Base-by-base conservation (phyloP, 768 basidiomycete genomes). In the Phaffia australis region DNA sequence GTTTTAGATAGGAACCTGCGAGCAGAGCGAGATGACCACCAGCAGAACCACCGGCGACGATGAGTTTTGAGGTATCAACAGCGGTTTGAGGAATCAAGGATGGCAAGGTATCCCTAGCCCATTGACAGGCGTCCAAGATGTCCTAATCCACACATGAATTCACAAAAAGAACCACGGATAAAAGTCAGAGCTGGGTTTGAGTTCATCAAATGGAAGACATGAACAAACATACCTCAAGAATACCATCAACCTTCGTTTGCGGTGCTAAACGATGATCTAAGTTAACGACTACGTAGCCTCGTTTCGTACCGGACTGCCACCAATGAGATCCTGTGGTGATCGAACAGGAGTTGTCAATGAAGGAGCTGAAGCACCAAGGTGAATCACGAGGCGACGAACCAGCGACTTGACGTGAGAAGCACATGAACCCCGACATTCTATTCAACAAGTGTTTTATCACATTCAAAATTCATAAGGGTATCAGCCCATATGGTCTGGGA, bases 11-110 rank as follows among this genome's bases (percentile, higher is more conserved):
- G 4, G 27, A 4, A 6, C 56, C 56, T 6, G 56, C 27, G 27
- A 57, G 56, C 7, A 57, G 23, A 32, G 56, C 56, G 27, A 57
- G 56, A 57, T 57, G 56, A 16, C n/a, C 56, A 19, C 56, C 56
- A 3, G 56, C 56, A 15, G 56, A 57, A 6, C 56, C 56, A 18
- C 56, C 56, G 6, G 56, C 56, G 14, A 57, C 27, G 18, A 57
- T 32, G 56, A 57, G 19, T 29, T 29, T n/a, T 7, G 56, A 23
- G 7, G 23, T 25, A 29, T 57, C 56, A 19, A 57, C 27, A 7
- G 9, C 32, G 3, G 27, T 19, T 8, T 23, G 6, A 57, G 19
- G 56, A 57, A 57, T 57, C 19, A 42, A 42, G 35, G 35, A 42
- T 42, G 27, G 56, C 25, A 57, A 32, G 56, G 6, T 29, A 3